Conservation (phyloP, 169 alveolate species). For the Plasmodium cynomolgi region DNA sequence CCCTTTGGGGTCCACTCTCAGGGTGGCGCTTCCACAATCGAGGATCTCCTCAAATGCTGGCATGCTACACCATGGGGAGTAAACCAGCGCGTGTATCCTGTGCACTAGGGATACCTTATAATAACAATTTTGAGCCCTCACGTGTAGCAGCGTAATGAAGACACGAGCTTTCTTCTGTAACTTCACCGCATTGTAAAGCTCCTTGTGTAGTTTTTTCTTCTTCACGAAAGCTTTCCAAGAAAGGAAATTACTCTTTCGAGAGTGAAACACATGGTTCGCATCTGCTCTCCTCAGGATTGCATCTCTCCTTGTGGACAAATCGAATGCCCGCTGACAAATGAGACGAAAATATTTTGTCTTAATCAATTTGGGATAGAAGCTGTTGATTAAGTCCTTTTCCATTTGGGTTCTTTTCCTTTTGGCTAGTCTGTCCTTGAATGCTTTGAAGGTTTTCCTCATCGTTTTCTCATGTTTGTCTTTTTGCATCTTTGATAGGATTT, state of each 20-base stretch:
- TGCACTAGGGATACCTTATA: not conserved
- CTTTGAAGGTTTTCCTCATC: not conserved
- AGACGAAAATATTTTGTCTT: constrained; percentile 18
- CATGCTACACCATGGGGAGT: not conserved
- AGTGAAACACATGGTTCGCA: not conserved
- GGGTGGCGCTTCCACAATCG: not conserved
- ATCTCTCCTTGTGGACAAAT: not conserved
- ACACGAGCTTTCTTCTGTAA: constrained; percentile 22
- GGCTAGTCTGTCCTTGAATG: not conserved
- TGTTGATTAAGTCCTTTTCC: not conserved
- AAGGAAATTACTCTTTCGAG: not conserved
- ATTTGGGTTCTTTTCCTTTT: constrained; percentile 10
- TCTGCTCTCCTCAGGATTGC: not conserved
- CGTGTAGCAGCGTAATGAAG: constrained; percentile 1
- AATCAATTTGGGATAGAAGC: not conserved
- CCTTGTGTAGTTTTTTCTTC: constrained; percentile 13
- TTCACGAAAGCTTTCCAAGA: constrained; percentile 9
- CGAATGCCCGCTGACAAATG: not conserved
- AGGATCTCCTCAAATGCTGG: not conserved
- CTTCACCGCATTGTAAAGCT: not conserved
- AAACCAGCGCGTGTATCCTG: not conserved
- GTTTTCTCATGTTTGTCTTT: not conserved
- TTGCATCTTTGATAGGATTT: constrained; percentile 1
- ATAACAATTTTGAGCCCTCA: constrained; percentile 7
- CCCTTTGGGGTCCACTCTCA: not conserved